Conservation (phyloP, 2,329 filamentous ascomycete genomes). For the Alternaria rosae region DNA sequence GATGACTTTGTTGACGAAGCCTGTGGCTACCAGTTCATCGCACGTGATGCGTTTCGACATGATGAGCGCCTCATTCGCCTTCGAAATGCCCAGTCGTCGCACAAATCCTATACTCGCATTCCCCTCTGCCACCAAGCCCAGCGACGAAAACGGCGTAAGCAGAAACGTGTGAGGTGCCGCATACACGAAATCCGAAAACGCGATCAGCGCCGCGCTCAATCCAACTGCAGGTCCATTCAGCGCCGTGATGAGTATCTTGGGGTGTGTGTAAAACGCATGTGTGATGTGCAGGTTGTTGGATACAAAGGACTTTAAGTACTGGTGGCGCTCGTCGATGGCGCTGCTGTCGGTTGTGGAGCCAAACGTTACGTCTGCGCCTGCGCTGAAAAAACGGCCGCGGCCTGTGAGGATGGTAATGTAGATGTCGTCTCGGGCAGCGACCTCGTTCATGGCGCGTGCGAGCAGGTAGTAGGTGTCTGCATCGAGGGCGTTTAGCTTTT, state of each 20-base stretch:
- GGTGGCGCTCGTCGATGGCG: slow-evolving; percentile 53
- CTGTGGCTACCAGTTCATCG: slow-evolving; percentile 75
- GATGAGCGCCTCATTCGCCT: slow-evolving; percentile 91
- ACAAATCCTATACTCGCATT: slow-evolving; percentile 81
- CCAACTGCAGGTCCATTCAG: slow-evolving; percentile 93
- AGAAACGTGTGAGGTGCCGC: slow-evolving; percentile 79
- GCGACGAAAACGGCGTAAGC: slow-evolving; percentile 87
- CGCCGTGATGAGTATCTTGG: slow-evolving; percentile 89
- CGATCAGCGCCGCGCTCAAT: slow-evolving; percentile 81
- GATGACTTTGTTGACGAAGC: slow-evolving; percentile 89
- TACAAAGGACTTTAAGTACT: slow-evolving; percentile 76
- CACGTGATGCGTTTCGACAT: slow-evolving; percentile 81
- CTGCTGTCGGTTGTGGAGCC: slow-evolving; percentile 52
- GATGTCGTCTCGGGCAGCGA: slow-evolving; percentile 80
- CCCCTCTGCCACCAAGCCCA: slow-evolving; percentile 90
- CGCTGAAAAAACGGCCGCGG: slow-evolving; percentile 84
- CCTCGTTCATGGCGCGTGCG: slow-evolving; percentile 74
- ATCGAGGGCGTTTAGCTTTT: slow-evolving; percentile 86
- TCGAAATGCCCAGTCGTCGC: slow-evolving; percentile 76
- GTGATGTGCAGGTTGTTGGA: slow-evolving; percentile 89
- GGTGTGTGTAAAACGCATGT: slow-evolving; percentile 88
- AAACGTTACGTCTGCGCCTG: slow-evolving; percentile 82
- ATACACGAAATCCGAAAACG: slow-evolving; percentile 93
- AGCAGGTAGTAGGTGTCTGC: slow-evolving; percentile 79
- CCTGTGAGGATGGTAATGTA: slow-evolving; percentile 85